Evolutionary conservation across 2,329 filamentous ascomycete species (phyloP).

Genomic region (Sporothrix luriei): DNA sequence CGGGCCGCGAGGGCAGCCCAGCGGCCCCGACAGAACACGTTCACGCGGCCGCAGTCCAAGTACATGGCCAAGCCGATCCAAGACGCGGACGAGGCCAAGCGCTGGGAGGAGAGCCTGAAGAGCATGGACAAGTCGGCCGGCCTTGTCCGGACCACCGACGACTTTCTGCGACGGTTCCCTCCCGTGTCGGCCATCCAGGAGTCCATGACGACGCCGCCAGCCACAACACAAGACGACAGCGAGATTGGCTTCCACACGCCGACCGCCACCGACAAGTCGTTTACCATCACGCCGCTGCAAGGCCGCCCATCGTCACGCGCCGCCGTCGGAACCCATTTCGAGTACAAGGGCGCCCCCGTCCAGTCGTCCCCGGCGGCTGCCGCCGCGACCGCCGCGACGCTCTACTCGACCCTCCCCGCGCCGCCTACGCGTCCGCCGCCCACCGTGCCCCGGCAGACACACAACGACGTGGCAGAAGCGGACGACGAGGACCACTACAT

Average conservation of each 20-base stretch:
- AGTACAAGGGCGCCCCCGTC: background rate
- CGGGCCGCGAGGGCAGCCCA: slow-evolving; percentile 30
- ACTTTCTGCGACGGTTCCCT: slow-evolving; percentile 81
- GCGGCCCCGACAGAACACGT: slow-evolving; percentile 31
- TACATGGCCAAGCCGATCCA: slow-evolving; percentile 68
- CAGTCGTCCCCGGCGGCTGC: slow-evolving; percentile 34
- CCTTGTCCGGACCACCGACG: slow-evolving; percentile 73
- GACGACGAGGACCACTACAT: slow-evolving; percentile 45
- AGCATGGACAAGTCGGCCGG: slow-evolving; percentile 50
- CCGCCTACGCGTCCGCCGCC: slow-evolving; percentile 69
- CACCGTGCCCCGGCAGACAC: slow-evolving; percentile 69
- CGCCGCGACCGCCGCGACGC: slow-evolving; percentile 43
- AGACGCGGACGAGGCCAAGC: slow-evolving; percentile 71
- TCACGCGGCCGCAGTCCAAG: slow-evolving; percentile 47
- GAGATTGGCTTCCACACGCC: slow-evolving; percentile 21
- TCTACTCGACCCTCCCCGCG: slow-evolving; percentile 54
- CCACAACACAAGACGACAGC: slow-evolving; percentile 31
- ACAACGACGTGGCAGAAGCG: slow-evolving; percentile 68
- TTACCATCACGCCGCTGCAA: background rate
- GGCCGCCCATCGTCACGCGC: slow-evolving; percentile 29
- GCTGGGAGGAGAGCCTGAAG: slow-evolving; percentile 76
- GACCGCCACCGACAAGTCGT: background rate
- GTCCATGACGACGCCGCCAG: slow-evolving; percentile 57
- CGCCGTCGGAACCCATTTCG: background rate
- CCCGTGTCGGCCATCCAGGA: slow-evolving; percentile 65